These are phyloP conservation scores for Backusella sp. DNA, from an alignment of 192 early-diverging fungal species.

Conservation along the genomic window DNA sequence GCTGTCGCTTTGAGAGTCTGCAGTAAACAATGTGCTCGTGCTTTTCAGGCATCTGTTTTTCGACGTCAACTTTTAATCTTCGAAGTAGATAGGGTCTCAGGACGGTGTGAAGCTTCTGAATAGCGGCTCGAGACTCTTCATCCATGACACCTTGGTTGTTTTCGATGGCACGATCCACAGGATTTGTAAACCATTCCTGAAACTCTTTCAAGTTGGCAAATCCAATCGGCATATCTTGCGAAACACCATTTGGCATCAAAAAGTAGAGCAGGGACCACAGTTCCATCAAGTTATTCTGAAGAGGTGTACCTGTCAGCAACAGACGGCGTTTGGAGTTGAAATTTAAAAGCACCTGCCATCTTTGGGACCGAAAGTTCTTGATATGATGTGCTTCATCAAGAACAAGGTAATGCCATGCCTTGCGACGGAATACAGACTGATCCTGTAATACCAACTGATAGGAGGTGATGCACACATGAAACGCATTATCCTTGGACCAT, in stretches of 20 bases:
- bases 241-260: conserved; percentile 70
- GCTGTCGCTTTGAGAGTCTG: conserved; percentile 65
- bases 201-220: conserved; percentile 83
- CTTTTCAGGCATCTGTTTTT: conserved; percentile 66
- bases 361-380: conserved; percentile 77
- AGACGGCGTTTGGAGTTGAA: conserved; percentile 66
- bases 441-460: conserved; percentile 63
- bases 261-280: conserved; percentile 88
- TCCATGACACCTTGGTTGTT: conserved; percentile 41
- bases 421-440: conserved; percentile 55
- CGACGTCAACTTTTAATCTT: conserved; percentile 65
- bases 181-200: conserved; percentile 82
- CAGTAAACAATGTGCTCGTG: conserved; percentile 71
- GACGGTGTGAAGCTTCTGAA: conserved; percentile 61
- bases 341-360: conserved; percentile 71
- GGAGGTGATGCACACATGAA: conserved; percentile 65
- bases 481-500: conserved; percentile 58
- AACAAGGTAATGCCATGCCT: conserved; percentile 66
- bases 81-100: conserved; percentile 62
- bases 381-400: conserved; percentile 72
- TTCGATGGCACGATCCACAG: conserved; percentile 82
- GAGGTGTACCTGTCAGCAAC: conserved; percentile 84
- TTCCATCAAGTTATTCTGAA: conserved; percentile 88
- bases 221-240: conserved; percentile 63
- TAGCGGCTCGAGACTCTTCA: conserved; percentile 53